Evolutionary conservation across 2,329 filamentous ascomycete species (phyloP), one percentile per base, ranked within the genome.

Genomic region (Botrytis fragariae): DNA sequence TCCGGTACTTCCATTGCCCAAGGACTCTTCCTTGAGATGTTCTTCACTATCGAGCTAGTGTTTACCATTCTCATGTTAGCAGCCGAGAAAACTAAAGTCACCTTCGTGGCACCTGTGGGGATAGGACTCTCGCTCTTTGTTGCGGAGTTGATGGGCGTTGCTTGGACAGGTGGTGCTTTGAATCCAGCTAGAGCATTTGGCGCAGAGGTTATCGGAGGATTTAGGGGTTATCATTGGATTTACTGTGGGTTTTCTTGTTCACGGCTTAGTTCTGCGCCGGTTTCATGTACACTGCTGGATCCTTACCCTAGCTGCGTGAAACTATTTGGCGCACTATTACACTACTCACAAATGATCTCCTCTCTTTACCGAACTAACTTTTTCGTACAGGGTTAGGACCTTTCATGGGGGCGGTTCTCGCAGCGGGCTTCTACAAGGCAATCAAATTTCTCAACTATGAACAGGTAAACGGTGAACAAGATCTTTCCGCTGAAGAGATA

Each of bases 391-490:
- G 80, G 84, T 75, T 88, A 6, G 87, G 87, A 0, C 87, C 87
- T 1, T 79, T 84, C 14, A 81, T 88, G 71, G 87, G 87, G 0
- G 75, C 84, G 1, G 69, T 86, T 10, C 77, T 89, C 18, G 85
- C 87, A 1, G 84, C 81, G 25, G 82, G 69, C 14, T 83, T 87
- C 61, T 89, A 87, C 80, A 82, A 82, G 71, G 75, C 85, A 16
- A 81, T 89, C 74, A 86, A 87, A 79, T 78, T 81, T 62, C 81
- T 88, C 39, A 83, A 88, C 72, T 89, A 88, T 79, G 80, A 85
- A 75, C 84, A 45, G 87, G 86, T 75, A 18, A 78, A 77, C 32
- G 75, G 75, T 32, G 74, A 86, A 10, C 75, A 78, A 72, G 77
- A 77, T 48, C 67, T 65, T 2, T 62, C 68, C 14, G 48, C 44